Conservation (phyloP, 441 rosid species). For the Metrosideros polymorpha region DNA sequence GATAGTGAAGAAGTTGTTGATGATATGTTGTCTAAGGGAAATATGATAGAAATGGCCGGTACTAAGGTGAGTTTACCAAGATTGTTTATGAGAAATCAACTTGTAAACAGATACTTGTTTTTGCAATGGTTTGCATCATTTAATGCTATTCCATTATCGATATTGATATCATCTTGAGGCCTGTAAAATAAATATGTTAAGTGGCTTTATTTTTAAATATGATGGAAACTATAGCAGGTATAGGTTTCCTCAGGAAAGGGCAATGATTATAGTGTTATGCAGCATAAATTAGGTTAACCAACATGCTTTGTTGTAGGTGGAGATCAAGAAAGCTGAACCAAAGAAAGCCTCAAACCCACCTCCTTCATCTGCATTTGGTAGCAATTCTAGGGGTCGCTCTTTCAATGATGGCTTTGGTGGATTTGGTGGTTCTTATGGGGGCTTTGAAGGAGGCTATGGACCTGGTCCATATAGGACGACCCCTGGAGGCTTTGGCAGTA, state of each 20-base stretch:
- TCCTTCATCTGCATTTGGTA: conserved; percentile 67
- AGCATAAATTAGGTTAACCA: conserved; percentile 76
- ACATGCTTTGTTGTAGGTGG: conserved; percentile 99
- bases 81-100: conserved; percentile 10
- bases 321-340: conserved; percentile 99
- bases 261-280: conserved; percentile 30
- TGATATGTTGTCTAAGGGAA: conserved; percentile 70
- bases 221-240: conserved; percentile 31
- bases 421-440: conserved; percentile 56
- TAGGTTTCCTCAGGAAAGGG: conserved; percentile 30
- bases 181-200: neutral
- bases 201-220: conserved; percentile 9
- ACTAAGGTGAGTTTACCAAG: conserved; percentile 62
- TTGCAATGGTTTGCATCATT: neutral
- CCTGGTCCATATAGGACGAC: conserved; percentile 76
- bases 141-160: neutral
- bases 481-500: conserved; percentile 61
- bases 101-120: conserved; percentile 4
- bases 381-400: conserved; percentile 82
- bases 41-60: conserved; percentile 91
- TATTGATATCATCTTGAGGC: neutral
- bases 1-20: conserved; percentile 82
- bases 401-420: conserved; percentile 65
- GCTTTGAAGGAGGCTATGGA: conserved; percentile 73
- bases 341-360: conserved; percentile 94